These are phyloP conservation scores for Helianthus annuus DNA, from an alignment of 129 eudicot genomes.

Conservation along the genomic window HanXRQr2.0-SUNRISE NC_035437.2:171266446-171266945, in stretches of 20 bases:
- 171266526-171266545: neutral
- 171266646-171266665: slow-evolving; percentile 9
- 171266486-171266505: slow-evolving; percentile 47
- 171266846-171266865: neutral
- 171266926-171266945: no score
- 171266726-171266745: slow-evolving; percentile 40
- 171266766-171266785: slow-evolving; percentile 35
- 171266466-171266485: slow-evolving; percentile 12
- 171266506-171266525: slow-evolving; percentile 8
- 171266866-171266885: no score
- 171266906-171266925: no score
- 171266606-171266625: slow-evolving; percentile 51
- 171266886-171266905: no score
- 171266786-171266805: slow-evolving; percentile 14
- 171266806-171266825: slow-evolving; percentile 1
- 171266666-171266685: slow-evolving; percentile 32
- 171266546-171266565: slow-evolving; percentile 51
- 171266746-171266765: slow-evolving; percentile 8
- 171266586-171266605: slow-evolving; percentile 16
- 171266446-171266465: slow-evolving; percentile 32
- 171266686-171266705: neutral
- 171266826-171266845: neutral
- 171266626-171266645: slow-evolving; percentile 31
- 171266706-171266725: slow-evolving; percentile 38
- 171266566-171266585: slow-evolving; percentile 45